These are phyloP conservation scores for Saturnispora sekii DNA, from an alignment of 805 yeast species.

Conservation along the genomic window DNA sequence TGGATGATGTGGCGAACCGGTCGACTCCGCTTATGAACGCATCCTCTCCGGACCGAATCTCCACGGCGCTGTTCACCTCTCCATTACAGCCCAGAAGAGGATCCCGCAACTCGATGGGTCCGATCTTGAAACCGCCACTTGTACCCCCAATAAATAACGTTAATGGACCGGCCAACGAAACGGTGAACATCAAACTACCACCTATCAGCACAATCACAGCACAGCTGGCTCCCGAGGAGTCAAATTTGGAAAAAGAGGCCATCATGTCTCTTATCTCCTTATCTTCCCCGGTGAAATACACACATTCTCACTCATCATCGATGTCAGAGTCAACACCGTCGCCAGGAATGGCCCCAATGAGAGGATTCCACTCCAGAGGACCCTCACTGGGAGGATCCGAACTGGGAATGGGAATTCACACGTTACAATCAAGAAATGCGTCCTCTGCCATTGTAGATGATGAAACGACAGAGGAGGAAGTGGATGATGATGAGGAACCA, in stretches of 20 bases:
- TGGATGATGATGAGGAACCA: slow-evolving; percentile 18
- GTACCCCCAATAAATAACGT: background rate
- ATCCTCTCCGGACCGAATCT: slow-evolving; percentile 9
- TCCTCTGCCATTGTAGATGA: slow-evolving; percentile 4
- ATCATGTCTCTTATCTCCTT: slow-evolving; percentile 45
- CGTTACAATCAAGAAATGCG: background rate
- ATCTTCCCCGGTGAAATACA: slow-evolving; percentile 35
- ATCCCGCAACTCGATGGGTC: no score
- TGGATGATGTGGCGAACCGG: slow-evolving; percentile 24
- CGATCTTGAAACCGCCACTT: no score
- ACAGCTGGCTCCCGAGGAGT: slow-evolving; percentile 15
- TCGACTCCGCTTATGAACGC: background rate
- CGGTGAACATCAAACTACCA: background rate
- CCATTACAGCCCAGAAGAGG: slow-evolving; percentile 6
- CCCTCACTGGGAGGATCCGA: background rate
- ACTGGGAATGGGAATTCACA: background rate
- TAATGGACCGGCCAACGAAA: background rate
- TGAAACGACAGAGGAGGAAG: slow-evolving; percentile 15
- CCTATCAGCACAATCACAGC: background rate
- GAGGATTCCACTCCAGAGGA: slow-evolving; percentile 2
- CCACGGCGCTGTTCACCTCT: slow-evolving; percentile 4
- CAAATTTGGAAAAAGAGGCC: slow-evolving; percentile 42
- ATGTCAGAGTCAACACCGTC: slow-evolving; percentile 10
- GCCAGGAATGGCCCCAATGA: slow-evolving; percentile 5
- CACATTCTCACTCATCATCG: slow-evolving; percentile 9